A percentile compares a stretch with the other conserved stretches of the same genome.
phyloP scores from a whole-genome alignment of 441 rosid genomes.

The Erodium moschatum region DNA sequence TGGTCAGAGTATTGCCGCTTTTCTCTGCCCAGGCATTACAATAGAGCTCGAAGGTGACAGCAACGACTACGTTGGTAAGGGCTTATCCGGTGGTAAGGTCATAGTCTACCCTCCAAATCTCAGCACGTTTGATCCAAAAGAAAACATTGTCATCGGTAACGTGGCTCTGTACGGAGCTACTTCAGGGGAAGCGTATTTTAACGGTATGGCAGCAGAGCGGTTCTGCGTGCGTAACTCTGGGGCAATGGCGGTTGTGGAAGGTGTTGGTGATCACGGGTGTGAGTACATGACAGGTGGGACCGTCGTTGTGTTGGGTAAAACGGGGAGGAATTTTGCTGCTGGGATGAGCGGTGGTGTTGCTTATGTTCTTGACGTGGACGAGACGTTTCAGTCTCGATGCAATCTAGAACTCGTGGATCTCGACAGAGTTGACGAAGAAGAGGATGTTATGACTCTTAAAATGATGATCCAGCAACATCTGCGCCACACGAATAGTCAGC shows the following conservation, averaged over 20 bases:
- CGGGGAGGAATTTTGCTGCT: conserved; percentile 99
- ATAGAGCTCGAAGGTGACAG: conserved; percentile 97
- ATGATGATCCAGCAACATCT: conserved; percentile 99
- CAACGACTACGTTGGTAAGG: conserved; percentile 98
- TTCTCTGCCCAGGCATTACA: conserved; percentile 82
- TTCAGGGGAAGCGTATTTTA: conserved; percentile 87
- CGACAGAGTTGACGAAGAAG: conserved; percentile 89
- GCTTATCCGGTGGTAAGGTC: conserved; percentile 95
- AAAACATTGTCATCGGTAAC: conserved; percentile 90
- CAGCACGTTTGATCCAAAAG: conserved; percentile 93
- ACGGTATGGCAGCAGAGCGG: conserved; percentile 99
- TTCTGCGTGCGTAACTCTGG: conserved; percentile 99
- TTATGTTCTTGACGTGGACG: conserved; percentile 81
- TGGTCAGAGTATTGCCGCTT: conserved; percentile 98
- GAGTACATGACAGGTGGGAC: conserved; percentile 99
- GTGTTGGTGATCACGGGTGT: conserved; percentile 99
- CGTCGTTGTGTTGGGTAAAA: conserved; percentile 91
- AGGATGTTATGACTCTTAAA: conserved; percentile 70
- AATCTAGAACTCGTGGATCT: conserved; percentile 90
- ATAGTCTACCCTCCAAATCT: conserved; percentile 89
- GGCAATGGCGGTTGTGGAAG: conserved; percentile 95
- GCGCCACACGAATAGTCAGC: conserved; percentile 81
- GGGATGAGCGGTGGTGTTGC: conserved; percentile 99
- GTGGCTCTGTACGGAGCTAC: conserved; percentile 98
- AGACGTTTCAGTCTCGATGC: conserved; percentile 76